phyloP scores from a whole-genome alignment of 2,329 filamentous ascomycete genomes.

The Neophaeococcomyces aloes region DNA sequence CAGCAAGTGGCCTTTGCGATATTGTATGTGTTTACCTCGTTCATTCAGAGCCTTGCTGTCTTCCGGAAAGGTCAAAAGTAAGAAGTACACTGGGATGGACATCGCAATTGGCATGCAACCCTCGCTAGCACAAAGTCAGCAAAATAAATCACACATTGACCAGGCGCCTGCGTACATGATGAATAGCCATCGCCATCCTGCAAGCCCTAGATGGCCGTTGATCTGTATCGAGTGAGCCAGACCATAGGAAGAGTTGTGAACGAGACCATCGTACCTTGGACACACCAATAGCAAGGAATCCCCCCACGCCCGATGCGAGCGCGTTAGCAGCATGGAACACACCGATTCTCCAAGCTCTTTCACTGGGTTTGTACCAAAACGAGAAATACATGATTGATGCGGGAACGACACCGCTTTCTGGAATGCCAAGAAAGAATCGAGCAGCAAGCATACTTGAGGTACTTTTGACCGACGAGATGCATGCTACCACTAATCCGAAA shows the following conservation, averaged over 20 bases:
- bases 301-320: constrained; percentile 17
- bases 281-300: constrained; percentile 20
- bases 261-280: constrained; percentile 4
- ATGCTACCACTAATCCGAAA: constrained; percentile 24
- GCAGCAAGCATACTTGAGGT: constrained; percentile 14
- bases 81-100: constrained; percentile 15
- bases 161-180: constrained; percentile 9
- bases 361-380: constrained; percentile 22
- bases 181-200: constrained; percentile 17
- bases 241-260: neutral
- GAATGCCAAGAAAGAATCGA: constrained; percentile 20
- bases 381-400: constrained; percentile 22
- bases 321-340: constrained; percentile 20
- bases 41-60: constrained; percentile 16
- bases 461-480: constrained; percentile 12
- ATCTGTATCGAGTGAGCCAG: constrained; percentile 4
- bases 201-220: constrained; percentile 8
- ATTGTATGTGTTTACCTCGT: constrained; percentile 8
- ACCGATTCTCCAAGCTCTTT: constrained; percentile 20
- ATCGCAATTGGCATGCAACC: constrained; percentile 17
- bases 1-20: neutral
- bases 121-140: constrained; percentile 19
- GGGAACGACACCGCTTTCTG: constrained; percentile 20
- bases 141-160: constrained; percentile 11
- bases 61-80: constrained; percentile 21